phyloP scores from a whole-genome alignment of 75 land plant genomes.

The Picea glauca region DNA sequence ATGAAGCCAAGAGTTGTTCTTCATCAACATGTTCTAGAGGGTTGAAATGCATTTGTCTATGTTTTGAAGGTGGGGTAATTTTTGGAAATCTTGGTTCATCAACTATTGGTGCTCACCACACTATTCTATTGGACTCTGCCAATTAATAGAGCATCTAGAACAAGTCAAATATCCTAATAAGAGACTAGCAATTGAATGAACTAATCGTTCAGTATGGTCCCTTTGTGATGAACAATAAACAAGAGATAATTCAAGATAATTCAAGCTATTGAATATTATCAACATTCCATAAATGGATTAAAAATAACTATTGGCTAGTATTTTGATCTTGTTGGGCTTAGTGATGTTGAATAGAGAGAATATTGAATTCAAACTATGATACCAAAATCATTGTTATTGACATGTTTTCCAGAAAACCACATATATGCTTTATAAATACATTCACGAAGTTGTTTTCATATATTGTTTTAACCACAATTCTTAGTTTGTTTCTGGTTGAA shows the following conservation, averaged over 20 bases:
- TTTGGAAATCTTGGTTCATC: conserved; percentile 40
- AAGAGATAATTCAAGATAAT: conserved; percentile 38
- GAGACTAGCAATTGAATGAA: conserved; percentile 80
- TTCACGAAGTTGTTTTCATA: too few species aligned
- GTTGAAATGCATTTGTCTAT: conserved; percentile 62
- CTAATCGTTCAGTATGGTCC: conserved; percentile 88
- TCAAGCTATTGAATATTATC: conserved; percentile 70
- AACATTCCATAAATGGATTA: conserved; percentile 63
- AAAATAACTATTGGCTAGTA: conserved; percentile 78
- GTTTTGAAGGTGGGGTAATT: conserved; percentile 42
- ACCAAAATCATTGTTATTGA: too few species aligned
- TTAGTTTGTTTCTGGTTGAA: too few species aligned
- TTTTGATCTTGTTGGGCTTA: conserved; percentile 14
- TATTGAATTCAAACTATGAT: too few species aligned
- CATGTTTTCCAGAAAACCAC: too few species aligned
- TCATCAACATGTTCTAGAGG: conserved; percentile 43
- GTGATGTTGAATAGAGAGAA: too few species aligned
- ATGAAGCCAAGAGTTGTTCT: conserved; percentile 44
- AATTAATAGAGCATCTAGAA: conserved; percentile 86
- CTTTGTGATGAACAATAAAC: conserved; percentile 94
- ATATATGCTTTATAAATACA: too few species aligned
- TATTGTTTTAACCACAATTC: too few species aligned
- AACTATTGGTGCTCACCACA: conserved; percentile 38
- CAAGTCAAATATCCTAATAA: conserved; percentile 57
- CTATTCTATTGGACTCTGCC: conserved; percentile 59